A percentile compares a stretch with the other conserved stretches of the same genome.
These are phyloP conservation scores for Chaetomidium leptoderma DNA, from an alignment of 495 filamentous ascomycete species.

Conservation along the genomic window DNA sequence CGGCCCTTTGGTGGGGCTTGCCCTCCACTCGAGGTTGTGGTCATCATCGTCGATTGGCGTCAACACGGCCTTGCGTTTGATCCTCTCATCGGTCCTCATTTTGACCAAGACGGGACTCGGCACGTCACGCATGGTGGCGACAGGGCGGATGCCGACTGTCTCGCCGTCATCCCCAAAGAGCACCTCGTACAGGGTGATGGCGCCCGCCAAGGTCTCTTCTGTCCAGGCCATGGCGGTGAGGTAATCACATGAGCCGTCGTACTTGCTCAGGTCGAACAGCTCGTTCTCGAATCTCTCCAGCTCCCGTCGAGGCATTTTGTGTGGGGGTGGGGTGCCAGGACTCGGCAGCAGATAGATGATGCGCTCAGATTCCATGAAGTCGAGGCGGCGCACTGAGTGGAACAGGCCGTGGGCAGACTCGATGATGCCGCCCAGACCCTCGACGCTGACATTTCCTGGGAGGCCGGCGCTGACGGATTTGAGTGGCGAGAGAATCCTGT, in stretches of 20 bases:
- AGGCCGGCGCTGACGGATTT: conserved; percentile 22
- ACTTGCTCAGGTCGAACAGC: conserved; percentile 27
- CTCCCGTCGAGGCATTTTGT: conserved; percentile 16
- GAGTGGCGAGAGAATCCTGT: conserved; percentile 21
- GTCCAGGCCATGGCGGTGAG: conserved; percentile 27
- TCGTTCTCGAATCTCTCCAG: conserved; percentile 27
- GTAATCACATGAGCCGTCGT: conserved; percentile 20
- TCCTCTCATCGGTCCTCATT: conserved; percentile 24
- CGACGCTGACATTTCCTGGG: conserved; percentile 23
- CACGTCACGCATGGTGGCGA: conserved; percentile 28
- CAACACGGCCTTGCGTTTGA: conserved; percentile 25
- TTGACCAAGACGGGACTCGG: conserved; percentile 22
- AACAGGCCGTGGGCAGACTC: conserved; percentile 27
- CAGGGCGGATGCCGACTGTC: conserved; percentile 20
- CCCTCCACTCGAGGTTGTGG: conserved; percentile 22
- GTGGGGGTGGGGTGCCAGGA: background rate
- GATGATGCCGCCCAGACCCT: conserved; percentile 26
- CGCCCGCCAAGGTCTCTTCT: conserved; percentile 19
- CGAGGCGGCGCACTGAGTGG: conserved; percentile 23
- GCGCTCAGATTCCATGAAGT: conserved; percentile 27
- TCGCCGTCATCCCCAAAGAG: conserved; percentile 11
- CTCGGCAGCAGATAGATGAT: conserved; percentile 13
- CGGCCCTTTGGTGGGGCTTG: conserved; percentile 19
- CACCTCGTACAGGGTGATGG: conserved; percentile 25
- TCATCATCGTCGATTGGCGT: conserved; percentile 21